These are phyloP conservation scores for Saccharomyces hybrid DNA, from an alignment of 1,139 yeast species.

Conservation along the genomic window DNA sequence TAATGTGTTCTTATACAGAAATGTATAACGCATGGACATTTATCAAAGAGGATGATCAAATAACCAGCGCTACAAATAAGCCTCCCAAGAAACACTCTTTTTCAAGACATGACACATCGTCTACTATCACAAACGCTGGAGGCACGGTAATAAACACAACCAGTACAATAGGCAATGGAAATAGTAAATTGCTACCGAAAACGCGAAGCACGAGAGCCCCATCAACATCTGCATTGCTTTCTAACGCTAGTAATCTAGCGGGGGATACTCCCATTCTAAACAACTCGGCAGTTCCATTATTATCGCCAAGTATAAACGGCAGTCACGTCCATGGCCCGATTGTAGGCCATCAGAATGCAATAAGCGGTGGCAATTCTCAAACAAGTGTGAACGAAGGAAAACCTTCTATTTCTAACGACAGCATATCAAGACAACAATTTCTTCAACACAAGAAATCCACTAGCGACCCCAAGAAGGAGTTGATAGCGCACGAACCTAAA, in stretches of 20 bases:
- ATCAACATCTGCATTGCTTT: neutral
- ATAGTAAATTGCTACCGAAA: neutral
- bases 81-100: neutral
- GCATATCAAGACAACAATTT: neutral
- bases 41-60: constrained; percentile 20
- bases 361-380: neutral
- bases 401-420: neutral
- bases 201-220: neutral
- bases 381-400: constrained; percentile 5
- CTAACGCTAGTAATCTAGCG: neutral
- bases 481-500: neutral
- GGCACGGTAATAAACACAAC: neutral
- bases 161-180: neutral
- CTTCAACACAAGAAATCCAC: neutral
- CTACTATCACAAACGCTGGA: neutral
- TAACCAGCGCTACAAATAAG: neutral
- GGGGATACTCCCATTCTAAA: neutral
- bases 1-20: constrained; percentile 71
- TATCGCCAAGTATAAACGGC: neutral
- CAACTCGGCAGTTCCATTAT: neutral
- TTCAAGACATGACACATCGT: neutral
- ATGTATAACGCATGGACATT: constrained; percentile 63
- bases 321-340: neutral
- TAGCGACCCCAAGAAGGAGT: neutral
- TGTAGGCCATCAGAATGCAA: neutral